Evolutionary conservation across 805 yeast species (phyloP).

Genomic region (Alloascoidea hylecoeti): DNA sequence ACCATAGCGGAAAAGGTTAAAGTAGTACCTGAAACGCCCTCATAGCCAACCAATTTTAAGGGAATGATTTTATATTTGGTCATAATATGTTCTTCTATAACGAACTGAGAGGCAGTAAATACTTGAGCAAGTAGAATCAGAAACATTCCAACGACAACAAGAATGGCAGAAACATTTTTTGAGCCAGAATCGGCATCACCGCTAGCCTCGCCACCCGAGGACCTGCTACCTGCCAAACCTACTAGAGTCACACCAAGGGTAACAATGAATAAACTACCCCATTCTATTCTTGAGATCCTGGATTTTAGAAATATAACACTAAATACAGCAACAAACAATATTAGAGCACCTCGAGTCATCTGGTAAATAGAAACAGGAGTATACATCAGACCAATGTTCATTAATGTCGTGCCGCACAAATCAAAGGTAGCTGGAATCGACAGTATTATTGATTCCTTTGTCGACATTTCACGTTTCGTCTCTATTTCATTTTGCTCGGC

Average conservation of each 20-base stretch:
- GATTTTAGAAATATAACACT: slow-evolving; percentile 49
- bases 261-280: slow-evolving; percentile 54
- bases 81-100: slow-evolving; percentile 59
- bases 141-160: slow-evolving; percentile 36
- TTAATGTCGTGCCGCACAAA: slow-evolving; percentile 55
- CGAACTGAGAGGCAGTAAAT: slow-evolving; percentile 68
- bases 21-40: slow-evolving; percentile 52
- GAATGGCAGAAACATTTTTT: slow-evolving; percentile 8
- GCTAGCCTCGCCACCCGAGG: slow-evolving; percentile 7
- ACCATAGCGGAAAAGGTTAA: slow-evolving; percentile 31
- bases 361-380: slow-evolving; percentile 74
- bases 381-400: slow-evolving; percentile 62
- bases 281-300: slow-evolving; percentile 43
- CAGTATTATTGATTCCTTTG: slow-evolving; percentile 20
- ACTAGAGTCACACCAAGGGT: slow-evolving; percentile 58
- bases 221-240: slow-evolving; percentile 49
- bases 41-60: slow-evolving; percentile 53
- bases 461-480: slow-evolving; percentile 5
- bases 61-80: slow-evolving; percentile 40
- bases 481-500: not conserved
- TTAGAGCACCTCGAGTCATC: slow-evolving; percentile 74
- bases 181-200: slow-evolving; percentile 5
- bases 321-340: slow-evolving; percentile 60
- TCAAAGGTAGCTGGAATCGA: slow-evolving; percentile 62
- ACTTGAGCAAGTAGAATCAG: slow-evolving; percentile 47